Evolutionary conservation across 345 rosid genomes (phyloP).

Genomic region (Conringia planisiliqua): DNA sequence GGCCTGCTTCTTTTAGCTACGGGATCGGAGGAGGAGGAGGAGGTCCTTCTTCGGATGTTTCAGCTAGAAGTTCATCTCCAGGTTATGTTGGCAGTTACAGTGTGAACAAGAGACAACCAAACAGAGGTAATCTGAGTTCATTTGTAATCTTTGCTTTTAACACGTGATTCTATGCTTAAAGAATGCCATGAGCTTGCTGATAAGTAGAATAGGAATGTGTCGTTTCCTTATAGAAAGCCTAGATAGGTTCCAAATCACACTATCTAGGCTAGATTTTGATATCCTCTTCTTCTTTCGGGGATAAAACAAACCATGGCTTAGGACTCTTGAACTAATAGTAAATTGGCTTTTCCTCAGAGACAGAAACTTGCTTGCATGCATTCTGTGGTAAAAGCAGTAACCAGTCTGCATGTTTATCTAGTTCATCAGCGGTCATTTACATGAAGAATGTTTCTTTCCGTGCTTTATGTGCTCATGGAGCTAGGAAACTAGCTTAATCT

Average conservation of each 20-base stretch:
- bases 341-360: not conserved
- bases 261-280: not conserved
- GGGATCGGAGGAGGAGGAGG: constrained; percentile 55
- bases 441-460: not conserved
- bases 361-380: not conserved
- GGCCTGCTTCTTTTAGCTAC: constrained; percentile 61
- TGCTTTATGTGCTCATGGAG: not conserved
- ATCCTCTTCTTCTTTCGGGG: not conserved
- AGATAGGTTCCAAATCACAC: constrained; percentile 10
- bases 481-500: constrained; percentile 1
- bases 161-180: constrained; percentile 17
- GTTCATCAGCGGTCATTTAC: not conserved
- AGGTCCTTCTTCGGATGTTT: constrained; percentile 59
- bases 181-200: not conserved
- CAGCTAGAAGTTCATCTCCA: constrained; percentile 60
- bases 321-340: not conserved
- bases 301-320: not conserved
- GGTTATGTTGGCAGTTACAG: constrained; percentile 73
- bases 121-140: constrained; percentile 69
- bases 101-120: constrained; percentile 71
- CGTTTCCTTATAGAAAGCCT: constrained; percentile 8
- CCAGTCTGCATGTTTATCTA: not conserved
- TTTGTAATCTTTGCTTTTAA: not conserved
- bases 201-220: not conserved
- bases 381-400: not conserved